Evolutionary conservation across 192 early-diverging fungal genomes (phyloP), one percentile per base, ranked within the genome.

Genomic region (Pecoramyces ruminantium): DNA sequence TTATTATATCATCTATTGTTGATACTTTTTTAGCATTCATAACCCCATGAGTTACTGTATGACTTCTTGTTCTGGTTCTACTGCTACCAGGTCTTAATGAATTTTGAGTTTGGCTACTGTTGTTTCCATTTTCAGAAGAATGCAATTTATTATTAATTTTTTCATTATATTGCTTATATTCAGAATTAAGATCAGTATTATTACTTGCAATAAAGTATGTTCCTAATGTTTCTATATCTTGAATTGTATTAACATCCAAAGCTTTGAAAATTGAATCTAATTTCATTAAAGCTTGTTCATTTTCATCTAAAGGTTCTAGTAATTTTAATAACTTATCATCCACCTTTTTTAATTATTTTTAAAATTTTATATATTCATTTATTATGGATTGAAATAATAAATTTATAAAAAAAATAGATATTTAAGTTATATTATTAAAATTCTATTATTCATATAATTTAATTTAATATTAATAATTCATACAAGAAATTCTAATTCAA

Each of bases 301-400:
- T 83, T 30, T 78, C 81, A 79, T 88, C 86, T 18, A 90, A 79
- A 28, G 88, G 87, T 17, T 85, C 85, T 15, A 90, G 80, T 8
- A 90, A 84, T 79, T 87, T 88, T 79, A 88, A 86, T n/a, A 90
- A 82, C 81, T 89, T 90, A 29, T 89, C 88, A 81, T 90, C 89
- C 4, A 86, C 84, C 84, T 84, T n/a, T n/a, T 34, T 34, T 34
- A 6, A 34, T 34, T 34, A 6, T 34, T 6, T 34, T 34, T 34
- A 34, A 34, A 34, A 6, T 34, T 6, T 6, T 34, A 34, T 34
- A 34, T 34, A 34, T 34, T 6, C 11, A 34, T 34, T 6, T 34
- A 34, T 34, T 34, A 34, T 34, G 11, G 3, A n/a, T n/a, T n/a
- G n/a, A n/a, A n/a, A n/a, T n/a, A n/a, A n/a, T n/a, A n/a, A n/a